Conservation (phyloP, 176 grass and related monocot genomes). For the Bothriochloa decipiens region DNA sequence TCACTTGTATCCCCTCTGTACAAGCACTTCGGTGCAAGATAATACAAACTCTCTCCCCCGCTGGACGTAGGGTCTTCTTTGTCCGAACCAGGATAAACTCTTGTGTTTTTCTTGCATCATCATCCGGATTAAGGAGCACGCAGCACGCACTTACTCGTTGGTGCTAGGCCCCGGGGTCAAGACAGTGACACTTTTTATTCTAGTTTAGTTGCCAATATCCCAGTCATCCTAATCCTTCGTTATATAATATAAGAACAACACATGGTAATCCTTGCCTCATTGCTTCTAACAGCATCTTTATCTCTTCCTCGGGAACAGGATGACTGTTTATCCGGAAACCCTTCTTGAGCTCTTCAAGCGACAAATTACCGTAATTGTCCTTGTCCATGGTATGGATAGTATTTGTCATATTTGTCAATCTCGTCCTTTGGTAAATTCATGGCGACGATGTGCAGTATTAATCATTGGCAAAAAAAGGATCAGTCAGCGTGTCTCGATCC, state of each 20-base stretch:
- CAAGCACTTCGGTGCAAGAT: too few species aligned
- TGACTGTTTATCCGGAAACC: conserved; percentile 63
- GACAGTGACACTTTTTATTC: too few species aligned
- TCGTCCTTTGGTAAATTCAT: conserved; percentile 39
- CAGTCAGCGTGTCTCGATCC: neutral
- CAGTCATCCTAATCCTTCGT: conserved; percentile 11
- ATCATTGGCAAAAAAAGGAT: conserved; percentile 16
- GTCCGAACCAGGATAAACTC: too few species aligned
- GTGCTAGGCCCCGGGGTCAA: too few species aligned
- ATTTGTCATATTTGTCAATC: conserved; percentile 57
- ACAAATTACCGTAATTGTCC: conserved; percentile 66
- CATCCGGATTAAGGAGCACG: too few species aligned
- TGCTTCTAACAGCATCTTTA: conserved; percentile 81
- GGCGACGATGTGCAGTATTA: conserved; percentile 65
- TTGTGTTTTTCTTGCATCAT: too few species aligned
- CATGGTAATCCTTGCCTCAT: conserved; percentile 44
- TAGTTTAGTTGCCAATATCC: conserved; percentile 11
- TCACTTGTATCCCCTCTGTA: too few species aligned
- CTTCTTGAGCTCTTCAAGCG: conserved; percentile 75
- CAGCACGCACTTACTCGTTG: too few species aligned
- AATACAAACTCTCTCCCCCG: too few species aligned
- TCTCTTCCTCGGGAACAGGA: conserved; percentile 62
- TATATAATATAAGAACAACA: conserved; percentile 17
- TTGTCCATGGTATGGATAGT: conserved; percentile 91
- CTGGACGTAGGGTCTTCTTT: too few species aligned